Evolutionary conservation across 352 stramenopile genomes (phyloP).

Genomic region (Halophytophthora polymorphica): DNA sequence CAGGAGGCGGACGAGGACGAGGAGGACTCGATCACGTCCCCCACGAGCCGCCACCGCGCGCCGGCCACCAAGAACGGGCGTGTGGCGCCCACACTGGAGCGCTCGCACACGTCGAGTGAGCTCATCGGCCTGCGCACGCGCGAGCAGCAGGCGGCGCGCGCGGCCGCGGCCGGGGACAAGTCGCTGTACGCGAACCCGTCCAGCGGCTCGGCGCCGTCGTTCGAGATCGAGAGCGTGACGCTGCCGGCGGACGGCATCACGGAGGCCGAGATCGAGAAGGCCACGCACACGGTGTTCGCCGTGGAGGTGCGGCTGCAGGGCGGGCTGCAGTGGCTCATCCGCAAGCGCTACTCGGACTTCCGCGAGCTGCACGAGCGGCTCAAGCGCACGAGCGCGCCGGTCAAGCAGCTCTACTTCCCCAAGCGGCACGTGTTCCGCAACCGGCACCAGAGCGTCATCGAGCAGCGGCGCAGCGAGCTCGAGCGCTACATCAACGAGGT

Average conservation of each 20-base stretch:
- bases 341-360: slow-evolving; percentile 90
- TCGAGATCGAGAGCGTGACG: slow-evolving; percentile 83
- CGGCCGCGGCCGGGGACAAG: slow-evolving; percentile 19
- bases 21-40: too few relatives aligned
- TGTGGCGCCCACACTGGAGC: slow-evolving; percentile 49
- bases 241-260: slow-evolving; percentile 66
- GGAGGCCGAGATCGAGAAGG: slow-evolving; percentile 80
- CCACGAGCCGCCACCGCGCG: too few relatives aligned
- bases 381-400: slow-evolving; percentile 67
- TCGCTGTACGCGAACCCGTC: slow-evolving; percentile 37
- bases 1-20: not conserved
- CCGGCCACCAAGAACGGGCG: slow-evolving; percentile 17
- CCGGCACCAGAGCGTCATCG: slow-evolving; percentile 81
- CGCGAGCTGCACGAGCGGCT: slow-evolving; percentile 81
- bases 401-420: slow-evolving; percentile 83
- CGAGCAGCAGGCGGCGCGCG: slow-evolving; percentile 44
- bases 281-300: slow-evolving; percentile 77
- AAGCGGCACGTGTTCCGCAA: slow-evolving; percentile 87
- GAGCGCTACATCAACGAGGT: slow-evolving; percentile 89
- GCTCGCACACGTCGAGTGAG: slow-evolving; percentile 70
- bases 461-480: slow-evolving; percentile 78
- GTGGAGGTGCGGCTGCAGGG: slow-evolving; percentile 77
- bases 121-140: slow-evolving; percentile 54
- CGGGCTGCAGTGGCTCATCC: slow-evolving; percentile 84
- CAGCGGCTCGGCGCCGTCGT: slow-evolving; percentile 47